Base-by-base conservation (phyloP, 148 eudicot genomes). In the Tetragonia tetragonoides region DNA sequence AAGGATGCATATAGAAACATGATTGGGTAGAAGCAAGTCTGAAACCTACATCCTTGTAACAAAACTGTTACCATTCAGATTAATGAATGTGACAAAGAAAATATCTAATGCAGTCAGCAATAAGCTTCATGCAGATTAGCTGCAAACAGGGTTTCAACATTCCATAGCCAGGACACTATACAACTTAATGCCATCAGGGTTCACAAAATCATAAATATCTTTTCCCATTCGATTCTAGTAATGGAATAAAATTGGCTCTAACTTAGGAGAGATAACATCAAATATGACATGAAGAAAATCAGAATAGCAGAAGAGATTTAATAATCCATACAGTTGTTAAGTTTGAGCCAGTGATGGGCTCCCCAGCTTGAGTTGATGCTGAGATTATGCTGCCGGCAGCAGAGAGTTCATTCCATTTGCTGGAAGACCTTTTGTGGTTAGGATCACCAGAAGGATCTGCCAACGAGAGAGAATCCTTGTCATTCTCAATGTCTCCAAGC, bases 311-410 rank as follows among this genome's bases (percentile, higher is more conserved):
- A 56, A 49, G 16, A 41, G 54, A 42, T 6, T 4, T 34, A 62
- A 41, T 74, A 68, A 67, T 54, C 67, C 91, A 80, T 87, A 90
- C 94, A 80, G 70, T 83, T 75, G 85, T 86, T 70, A 90, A 70
- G 42, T 87, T 87, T 66, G 87, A 84, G 74, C 72, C 86, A 85
- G 77, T 79, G 60, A 85, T 72, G 68, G 87, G 82, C 69, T 92
- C 92, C 70, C 88, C 89, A 47, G 80, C 89, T 75, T 92, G 93
- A 87, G 87, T 86, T 84, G 92, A 81, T 84, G 89, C 99, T 28
- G 88, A 82, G 67, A 92, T 77, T 21, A 89, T 80, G 85, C 99
- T 88, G 76, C 91, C 89, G 75, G 79, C 84, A 66, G 86, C 86
- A 54, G 94, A 93, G 66, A 89, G 77, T 75, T 86, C 90, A 81